phyloP scores from a whole-genome alignment of 1,284 basidiomycete species.

The Ceratobasidium sp. region DNA sequence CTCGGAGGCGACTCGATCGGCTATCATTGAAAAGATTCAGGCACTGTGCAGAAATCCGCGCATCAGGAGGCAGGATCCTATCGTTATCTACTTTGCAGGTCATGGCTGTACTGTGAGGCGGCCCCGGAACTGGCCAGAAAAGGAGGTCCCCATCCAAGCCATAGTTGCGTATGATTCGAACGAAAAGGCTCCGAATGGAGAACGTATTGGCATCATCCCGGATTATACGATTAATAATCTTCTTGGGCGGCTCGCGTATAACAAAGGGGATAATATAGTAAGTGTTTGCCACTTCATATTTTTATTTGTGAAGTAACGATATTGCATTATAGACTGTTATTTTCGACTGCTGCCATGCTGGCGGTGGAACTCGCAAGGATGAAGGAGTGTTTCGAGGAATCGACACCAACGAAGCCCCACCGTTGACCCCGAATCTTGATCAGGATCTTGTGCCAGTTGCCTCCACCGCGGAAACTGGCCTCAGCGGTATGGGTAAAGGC shows the following conservation, averaged over 20 bases:
- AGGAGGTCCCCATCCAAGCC: background rate
- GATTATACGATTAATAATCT: background rate
- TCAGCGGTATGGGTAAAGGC: too few relatives aligned
- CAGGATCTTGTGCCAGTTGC: too few relatives aligned
- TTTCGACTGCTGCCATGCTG: conserved; percentile 27
- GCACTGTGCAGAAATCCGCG: background rate
- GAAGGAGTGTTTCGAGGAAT: background rate
- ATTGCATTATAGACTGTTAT: conserved; percentile 5
- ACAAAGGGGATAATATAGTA: conserved; percentile 23
- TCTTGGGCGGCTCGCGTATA: background rate
- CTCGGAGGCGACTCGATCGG: background rate
- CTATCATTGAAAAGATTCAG: background rate
- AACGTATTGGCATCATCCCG: background rate
- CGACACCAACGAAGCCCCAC: background rate
- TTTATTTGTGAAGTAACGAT: background rate
- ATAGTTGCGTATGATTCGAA: conserved; percentile 4
- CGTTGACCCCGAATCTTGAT: too few relatives aligned
- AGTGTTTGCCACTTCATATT: too few relatives aligned
- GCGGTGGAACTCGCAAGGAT: background rate
- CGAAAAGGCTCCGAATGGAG: background rate
- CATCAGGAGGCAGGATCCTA: background rate
- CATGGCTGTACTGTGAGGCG: background rate
- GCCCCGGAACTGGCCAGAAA: background rate
- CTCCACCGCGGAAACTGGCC: too few relatives aligned
- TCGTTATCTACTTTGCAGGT: conserved; percentile 24